Base-by-base conservation (phyloP, 352 stramenopile species). In the Phytophthora parvispora region DNA sequence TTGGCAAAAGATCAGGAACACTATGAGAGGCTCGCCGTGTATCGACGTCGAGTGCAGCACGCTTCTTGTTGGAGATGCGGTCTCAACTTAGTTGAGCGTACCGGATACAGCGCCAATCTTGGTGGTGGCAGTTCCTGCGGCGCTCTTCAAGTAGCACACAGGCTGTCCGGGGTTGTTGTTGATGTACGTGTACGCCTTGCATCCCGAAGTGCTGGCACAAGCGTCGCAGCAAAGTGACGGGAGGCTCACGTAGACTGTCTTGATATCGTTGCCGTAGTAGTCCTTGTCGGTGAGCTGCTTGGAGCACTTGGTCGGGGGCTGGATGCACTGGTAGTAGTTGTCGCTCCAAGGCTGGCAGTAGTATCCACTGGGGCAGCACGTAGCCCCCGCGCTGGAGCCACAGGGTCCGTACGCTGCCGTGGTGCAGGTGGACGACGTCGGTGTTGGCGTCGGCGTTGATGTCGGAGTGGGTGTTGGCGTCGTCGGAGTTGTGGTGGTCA, bases 141-240 rank as follows among this genome's bases (percentile, higher is more conserved):
- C 72, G 16, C 70, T 77, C 49, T 78, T 80, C 47, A 80, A 40
- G 58, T 80, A 80, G 57, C 72, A 80, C 48, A 61, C 64, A 3
- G 72, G 58, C 18, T 72, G 50, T 13, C 72, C 72, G 10, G 63
- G 63, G 34, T 77, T 71, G 61, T 68, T 82, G 75, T 86, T 81
- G 45, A 81, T 69, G 55, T 75, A 86, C 45, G 78, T 83, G 73
- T 86, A 86, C 34, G 76, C 75, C 67, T 80, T 81, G 75, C 78
- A 86, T 3, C 60, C 66, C 31, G 45, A 16, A 15, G 65, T 83
- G 18, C 72, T 76, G 28, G 68, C 57, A 62, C 80, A 88, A 12
- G 69, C 75, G 36, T 84, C 74, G 20, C 80, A 89, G 53, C 80
- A 86, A 15, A 81, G 65, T 47, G 74, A 79, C 25, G 74, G 75